Evolutionary conservation across 371 early-diverging fungal genomes (phyloP), one percentile per base, ranked within the genome.

Genomic region (Mortierella sp.): DNA sequence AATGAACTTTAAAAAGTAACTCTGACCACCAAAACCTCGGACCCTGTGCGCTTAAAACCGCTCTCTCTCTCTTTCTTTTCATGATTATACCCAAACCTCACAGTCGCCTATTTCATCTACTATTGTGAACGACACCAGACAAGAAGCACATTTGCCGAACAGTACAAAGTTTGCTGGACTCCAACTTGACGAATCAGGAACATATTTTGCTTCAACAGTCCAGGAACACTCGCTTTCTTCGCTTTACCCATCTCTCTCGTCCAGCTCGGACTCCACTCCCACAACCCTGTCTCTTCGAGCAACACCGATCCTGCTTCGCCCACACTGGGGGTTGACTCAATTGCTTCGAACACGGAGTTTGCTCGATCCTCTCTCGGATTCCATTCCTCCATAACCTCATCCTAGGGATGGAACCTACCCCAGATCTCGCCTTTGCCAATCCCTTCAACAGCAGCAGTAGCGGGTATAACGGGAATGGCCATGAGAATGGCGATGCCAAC

Each of bases 121-220:
- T 10, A 7, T 10, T 10, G 34, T 34, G 34, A 34, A 34, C 34
- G 10, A 34, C 34, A 34, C 34, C 22, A 67, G 50, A 67, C 56
- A 60, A 59, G 41, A 49, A 53, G 60, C 53, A 53, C 48, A 41
- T 54, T 39, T 43, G 47, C 29, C 47, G 45, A 8, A 53, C 54
- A 37, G 56, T 56, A 55, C 60, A 60, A 48, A 51, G 68, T 25
- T 56, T 67, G 54, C 49, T 67, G 41, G 63, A 69, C 63, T 53
- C n/a, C n/a, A n/a, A n/a, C n/a, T n/a, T n/a, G n/a, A n/a, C n/a
- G n/a, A n/a, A n/a, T n/a, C n/a, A n/a, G n/a, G n/a, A n/a, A n/a
- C n/a, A n/a, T n/a, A n/a, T n/a, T n/a, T n/a, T n/a, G 45, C 70
- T 70, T 17, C 63, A 70, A 43, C 70, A 70, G 45, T 63, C 49